Base-by-base conservation (phyloP, 108 stramenopile genomes). In the Fragilaria crotonensis region DNA sequence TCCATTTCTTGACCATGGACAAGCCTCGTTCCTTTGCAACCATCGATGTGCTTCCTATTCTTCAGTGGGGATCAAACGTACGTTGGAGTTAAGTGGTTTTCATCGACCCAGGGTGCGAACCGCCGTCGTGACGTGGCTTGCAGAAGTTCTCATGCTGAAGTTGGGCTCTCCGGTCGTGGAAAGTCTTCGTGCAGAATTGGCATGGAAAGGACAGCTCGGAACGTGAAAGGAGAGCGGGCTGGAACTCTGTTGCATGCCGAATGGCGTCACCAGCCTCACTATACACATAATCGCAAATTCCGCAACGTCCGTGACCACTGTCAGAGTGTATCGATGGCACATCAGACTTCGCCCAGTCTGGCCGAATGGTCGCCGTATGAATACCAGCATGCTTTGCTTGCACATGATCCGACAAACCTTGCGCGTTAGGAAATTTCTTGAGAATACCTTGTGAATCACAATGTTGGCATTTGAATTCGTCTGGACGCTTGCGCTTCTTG, bases 61-160 rank as follows among this genome's bases (percentile, higher is more conserved):
- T n/a, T n/a, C n/a, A n/a, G n/a, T n/a, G n/a, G n/a, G n/a, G n/a
- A n/a, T n/a, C n/a, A n/a, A n/a, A n/a, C n/a, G n/a, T n/a, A n/a
- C n/a, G n/a, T n/a, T n/a, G n/a, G n/a, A n/a, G n/a, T n/a, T n/a
- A n/a, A n/a, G n/a, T n/a, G n/a, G n/a, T n/a, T n/a, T n/a, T n/a
- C n/a, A n/a, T n/a, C n/a, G n/a, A n/a, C n/a, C n/a, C n/a, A n/a
- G n/a, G n/a, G n/a, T n/a, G n/a, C n/a, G n/a, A n/a, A n/a, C n/a
- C n/a, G n/a, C n/a, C n/a, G n/a, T n/a, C n/a, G n/a, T n/a, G n/a
- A n/a, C n/a, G n/a, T n/a, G n/a, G n/a, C n/a, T n/a, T n/a, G 41
- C 84, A 85, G 63, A 80, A 79, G 52, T 86, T 86, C 52, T 80
- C 81, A 47, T 86, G 85, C 66, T 86, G 85, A 30, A 62, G 51